Base-by-base conservation (phyloP, 371 early-diverging fungal genomes). In the Zychaea mexicana region DNA sequence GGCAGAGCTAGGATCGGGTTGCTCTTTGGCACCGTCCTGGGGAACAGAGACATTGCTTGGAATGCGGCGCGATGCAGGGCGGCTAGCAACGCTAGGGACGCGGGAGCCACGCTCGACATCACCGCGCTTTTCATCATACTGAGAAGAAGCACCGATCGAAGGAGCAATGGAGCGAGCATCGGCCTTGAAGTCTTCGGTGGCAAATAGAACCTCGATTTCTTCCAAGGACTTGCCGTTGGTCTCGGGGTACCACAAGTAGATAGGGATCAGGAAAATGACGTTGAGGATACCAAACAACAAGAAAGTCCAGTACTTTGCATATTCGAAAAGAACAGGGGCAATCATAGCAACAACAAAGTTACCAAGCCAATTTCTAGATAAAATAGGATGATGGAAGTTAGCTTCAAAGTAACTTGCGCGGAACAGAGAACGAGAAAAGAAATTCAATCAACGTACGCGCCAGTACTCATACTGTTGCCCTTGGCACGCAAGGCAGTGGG, bases 171-270 rank as follows among this genome's bases (percentile, higher is more conserved):
- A 72, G 52, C 65, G 64, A 32, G 76, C 72, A 56, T 76, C 76
- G 22, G 58, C 73, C 58, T 72, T 67, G 4, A 72, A 45, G 13
- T 76, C 73, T 8, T 61, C 54, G 10, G 68, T 64, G 24, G 76
- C 74, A 47, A 85, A 85, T 57, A 84, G 61, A 27, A 81, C 65
- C 62, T 85, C 85, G 61, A 86, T 76, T 65, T 85, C 73, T 71
- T 88, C 87, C 56, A 85, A 70, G 21, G 86, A 74, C 71, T 77
- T 74, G 39, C 81, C 79, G 62, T 79, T 86, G 62, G 86, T 87
- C 65, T 88, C 86, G 30, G 80, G 78, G 54, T 78, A 73, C 65
- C 72, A 73, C 28, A 73, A 64, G 38, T 68, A 77, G 42, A 77
- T 70, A 46, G 71, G 66, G 22, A 71, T 33, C 62, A 77, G 62